These are phyloP conservation scores for Coleophoma eucalyptorum DNA, from an alignment of 2,329 filamentous ascomycete genomes.

Conservation along the genomic window DNA sequence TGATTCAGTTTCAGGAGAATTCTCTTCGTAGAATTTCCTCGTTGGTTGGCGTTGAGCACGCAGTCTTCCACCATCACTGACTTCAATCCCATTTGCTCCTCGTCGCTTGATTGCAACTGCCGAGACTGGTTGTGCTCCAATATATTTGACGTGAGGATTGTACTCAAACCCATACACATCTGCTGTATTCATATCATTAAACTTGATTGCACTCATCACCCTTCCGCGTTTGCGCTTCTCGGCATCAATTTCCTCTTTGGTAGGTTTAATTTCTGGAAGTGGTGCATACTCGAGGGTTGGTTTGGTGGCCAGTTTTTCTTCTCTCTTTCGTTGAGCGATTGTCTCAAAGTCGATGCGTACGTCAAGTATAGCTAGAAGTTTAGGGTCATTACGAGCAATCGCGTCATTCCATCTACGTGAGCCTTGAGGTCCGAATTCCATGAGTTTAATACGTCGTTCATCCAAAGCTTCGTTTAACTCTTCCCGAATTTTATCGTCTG, in stretches of 20 bases:
- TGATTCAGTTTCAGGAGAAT: slow-evolving; percentile 16
- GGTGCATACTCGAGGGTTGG: slow-evolving; percentile 15
- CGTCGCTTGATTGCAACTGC: slow-evolving; percentile 1
- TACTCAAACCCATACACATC: slow-evolving; percentile 59
- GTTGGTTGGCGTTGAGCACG: slow-evolving; percentile 18
- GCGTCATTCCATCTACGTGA: neutral
- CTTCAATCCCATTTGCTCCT: slow-evolving; percentile 8
- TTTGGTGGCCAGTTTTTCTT: slow-evolving; percentile 3
- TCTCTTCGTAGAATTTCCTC: slow-evolving; percentile 16
- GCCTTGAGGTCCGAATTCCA: neutral
- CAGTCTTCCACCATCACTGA: slow-evolving; percentile 15
- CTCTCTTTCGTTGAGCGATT: neutral
- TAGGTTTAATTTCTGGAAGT: slow-evolving; percentile 12
- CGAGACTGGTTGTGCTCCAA: slow-evolving; percentile 53
- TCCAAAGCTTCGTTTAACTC: neutral
- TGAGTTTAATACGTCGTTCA: neutral
- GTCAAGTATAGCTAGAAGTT: neutral
- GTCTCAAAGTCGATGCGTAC: neutral
- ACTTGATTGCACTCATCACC: slow-evolving; percentile 19
- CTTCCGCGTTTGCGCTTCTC: slow-evolving; percentile 19
- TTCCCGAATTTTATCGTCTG: slow-evolving; percentile 6
- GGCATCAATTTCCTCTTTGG: slow-evolving; percentile 18
- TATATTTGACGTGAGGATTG: slow-evolving; percentile 51
- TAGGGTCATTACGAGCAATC: neutral
- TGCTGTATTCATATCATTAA: slow-evolving; percentile 47